A percentile compares a stretch with the other conserved stretches of the same genome.
Conservation (phyloP, 495 filamentous ascomycete species). For the Aspergillus baeticus region DNA sequence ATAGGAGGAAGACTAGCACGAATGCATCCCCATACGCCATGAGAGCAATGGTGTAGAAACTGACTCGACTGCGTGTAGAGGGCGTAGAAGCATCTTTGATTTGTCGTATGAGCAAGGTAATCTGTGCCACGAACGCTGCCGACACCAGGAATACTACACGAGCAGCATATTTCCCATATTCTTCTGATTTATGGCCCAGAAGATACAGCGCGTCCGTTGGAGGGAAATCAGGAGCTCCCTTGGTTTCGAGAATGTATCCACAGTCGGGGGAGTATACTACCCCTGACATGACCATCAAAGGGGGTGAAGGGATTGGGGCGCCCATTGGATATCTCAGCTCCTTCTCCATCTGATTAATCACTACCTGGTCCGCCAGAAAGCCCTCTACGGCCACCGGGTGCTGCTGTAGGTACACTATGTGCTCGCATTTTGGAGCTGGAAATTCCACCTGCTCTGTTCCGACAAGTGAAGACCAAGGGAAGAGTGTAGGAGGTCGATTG, state of each 20-base stretch:
- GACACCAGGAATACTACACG: conserved; percentile 67
- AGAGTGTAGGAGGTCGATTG: conserved; percentile 46
- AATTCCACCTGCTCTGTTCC: conserved; percentile 55
- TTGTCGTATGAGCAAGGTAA: conserved; percentile 75
- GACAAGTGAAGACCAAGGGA: conserved; percentile 65
- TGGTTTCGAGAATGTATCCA: conserved; percentile 84
- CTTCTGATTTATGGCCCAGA: conserved; percentile 74
- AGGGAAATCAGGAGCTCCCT: conserved; percentile 71
- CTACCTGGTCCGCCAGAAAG: conserved; percentile 28
- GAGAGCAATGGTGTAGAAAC: conserved; percentile 80
- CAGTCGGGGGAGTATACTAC: conserved; percentile 93
- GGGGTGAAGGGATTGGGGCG: conserved; percentile 63
- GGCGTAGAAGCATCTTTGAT: conserved; percentile 91
- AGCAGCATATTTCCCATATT: conserved; percentile 64
- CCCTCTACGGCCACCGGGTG: conserved; percentile 52
- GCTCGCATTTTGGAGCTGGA: conserved; percentile 78
- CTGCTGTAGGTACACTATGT: conserved; percentile 83
- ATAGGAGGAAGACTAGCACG: conserved; percentile 61
- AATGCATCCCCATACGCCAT: conserved; percentile 86
- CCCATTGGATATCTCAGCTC: conserved; percentile 87
- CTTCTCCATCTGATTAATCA: conserved; percentile 70
- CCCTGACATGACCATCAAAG: conserved; percentile 76
- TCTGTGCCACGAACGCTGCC: conserved; percentile 62
- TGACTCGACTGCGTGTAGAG: conserved; percentile 88
- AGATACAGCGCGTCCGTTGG: conserved; percentile 66